Percentiles rank a stretch among this genome's conserved stretches.
phyloP scores from a whole-genome alignment of 768 basidiomycete species.

The Rhodotorula taiwanensis region DNA sequence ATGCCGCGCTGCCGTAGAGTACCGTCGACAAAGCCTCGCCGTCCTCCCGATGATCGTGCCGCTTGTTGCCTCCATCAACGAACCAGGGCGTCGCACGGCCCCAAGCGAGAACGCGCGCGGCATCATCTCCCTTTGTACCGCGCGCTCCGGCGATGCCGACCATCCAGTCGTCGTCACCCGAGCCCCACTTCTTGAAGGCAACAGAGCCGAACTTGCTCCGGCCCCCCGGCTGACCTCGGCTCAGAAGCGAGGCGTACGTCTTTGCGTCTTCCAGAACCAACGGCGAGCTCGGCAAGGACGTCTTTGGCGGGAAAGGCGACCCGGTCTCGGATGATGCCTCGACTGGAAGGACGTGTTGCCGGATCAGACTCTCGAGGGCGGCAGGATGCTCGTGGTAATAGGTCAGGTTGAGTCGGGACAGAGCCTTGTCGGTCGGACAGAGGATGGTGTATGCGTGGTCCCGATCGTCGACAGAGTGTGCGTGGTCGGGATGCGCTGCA shows the following conservation, averaged over 20 bases:
- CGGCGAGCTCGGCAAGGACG: slow-evolving; percentile 48
- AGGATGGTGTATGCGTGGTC: slow-evolving; percentile 71
- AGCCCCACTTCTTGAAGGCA: slow-evolving; percentile 57
- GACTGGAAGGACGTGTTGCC: slow-evolving; percentile 26
- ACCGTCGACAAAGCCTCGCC: slow-evolving; percentile 53
- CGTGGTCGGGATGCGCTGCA: slow-evolving; percentile 41
- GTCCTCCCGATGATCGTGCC: too few species aligned
- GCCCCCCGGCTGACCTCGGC: slow-evolving; percentile 46
- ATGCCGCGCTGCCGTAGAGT: slow-evolving; percentile 66
- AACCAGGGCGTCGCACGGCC: slow-evolving; percentile 50
- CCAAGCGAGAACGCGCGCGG: slow-evolving; percentile 44
- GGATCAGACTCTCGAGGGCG: slow-evolving; percentile 21
- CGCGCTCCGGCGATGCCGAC: slow-evolving; percentile 49
- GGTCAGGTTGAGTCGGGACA: slow-evolving; percentile 78
- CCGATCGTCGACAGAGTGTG: background rate
- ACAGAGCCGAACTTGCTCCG: slow-evolving; percentile 68
- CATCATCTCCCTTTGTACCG: slow-evolving; percentile 48
- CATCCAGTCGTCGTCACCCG: slow-evolving; percentile 42
- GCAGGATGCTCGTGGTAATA: slow-evolving; percentile 23
- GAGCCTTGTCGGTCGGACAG: slow-evolving; percentile 85
- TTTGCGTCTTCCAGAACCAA: slow-evolving; percentile 63
- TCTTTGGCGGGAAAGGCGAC: slow-evolving; percentile 40
- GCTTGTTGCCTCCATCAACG: slow-evolving; percentile 3
- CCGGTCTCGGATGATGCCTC: background rate
- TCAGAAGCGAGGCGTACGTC: slow-evolving; percentile 66